Conservation (phyloP, 2,329 filamentous ascomycete genomes). For the Leptographium flavum region DNA sequence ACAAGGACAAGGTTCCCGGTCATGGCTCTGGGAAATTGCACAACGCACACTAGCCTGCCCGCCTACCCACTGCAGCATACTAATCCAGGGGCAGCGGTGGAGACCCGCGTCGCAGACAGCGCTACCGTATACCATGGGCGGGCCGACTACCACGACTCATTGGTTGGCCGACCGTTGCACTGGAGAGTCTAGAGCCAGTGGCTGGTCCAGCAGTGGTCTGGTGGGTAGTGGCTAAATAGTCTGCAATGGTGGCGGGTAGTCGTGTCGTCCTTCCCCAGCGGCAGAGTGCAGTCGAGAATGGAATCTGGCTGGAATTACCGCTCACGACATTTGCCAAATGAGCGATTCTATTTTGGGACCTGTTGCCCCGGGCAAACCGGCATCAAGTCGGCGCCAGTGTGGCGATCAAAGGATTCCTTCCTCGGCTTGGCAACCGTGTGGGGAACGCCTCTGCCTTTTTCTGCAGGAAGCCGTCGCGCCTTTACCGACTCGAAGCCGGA, state of each 20-base stretch:
- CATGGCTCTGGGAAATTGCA: conserved; percentile 12
- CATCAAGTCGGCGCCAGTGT: background rate
- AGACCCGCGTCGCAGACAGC: background rate
- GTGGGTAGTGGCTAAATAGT: too few species aligned
- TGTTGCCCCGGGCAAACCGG: background rate
- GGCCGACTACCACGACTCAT: background rate
- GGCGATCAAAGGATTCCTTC: background rate
- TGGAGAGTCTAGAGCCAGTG: background rate
- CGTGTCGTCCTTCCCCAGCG: too few species aligned
- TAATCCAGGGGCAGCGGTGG: conserved; percentile 10
- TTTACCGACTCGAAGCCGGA: too few species aligned
- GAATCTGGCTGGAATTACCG: background rate
- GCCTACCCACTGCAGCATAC: too few species aligned
- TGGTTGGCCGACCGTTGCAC: background rate
- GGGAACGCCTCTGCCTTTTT: background rate
- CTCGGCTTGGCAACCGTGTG: background rate
- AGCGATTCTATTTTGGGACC: background rate
- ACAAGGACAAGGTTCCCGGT: background rate
- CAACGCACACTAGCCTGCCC: conserved; percentile 4
- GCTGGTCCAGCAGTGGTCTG: too few species aligned
- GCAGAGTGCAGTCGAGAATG: too few species aligned
- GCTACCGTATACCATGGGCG: background rate
- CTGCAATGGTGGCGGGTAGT: too few species aligned
- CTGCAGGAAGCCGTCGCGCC: too few species aligned
- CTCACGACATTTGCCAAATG: background rate